Evolutionary conservation across 805 yeast species (phyloP), one percentile per base, ranked within the genome.

Genomic region (Teunomyces aglyptinius): DNA sequence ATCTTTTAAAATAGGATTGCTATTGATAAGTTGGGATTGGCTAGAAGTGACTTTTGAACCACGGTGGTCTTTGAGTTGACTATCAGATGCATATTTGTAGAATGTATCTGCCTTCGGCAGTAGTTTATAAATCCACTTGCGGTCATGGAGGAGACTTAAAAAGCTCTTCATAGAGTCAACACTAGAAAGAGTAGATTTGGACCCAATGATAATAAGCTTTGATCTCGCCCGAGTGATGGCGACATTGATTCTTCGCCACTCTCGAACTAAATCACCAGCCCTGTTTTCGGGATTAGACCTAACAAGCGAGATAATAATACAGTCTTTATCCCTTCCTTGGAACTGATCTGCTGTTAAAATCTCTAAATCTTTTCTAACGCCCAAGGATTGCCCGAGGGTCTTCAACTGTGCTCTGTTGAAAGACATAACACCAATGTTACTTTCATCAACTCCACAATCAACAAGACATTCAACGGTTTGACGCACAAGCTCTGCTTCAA

Each of bases 261-360:
- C 98, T 50, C 78, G 81, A 36, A 94, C 68, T 38, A 94, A 71
- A 24, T 86, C 86, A 0, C 98, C 98, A 1, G 87, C 83, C 34
- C 72, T 74, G 7, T 74, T 70, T 16, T 77, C 77, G 1, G 71
- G 73, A 61, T 91, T 90, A 4, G 96, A 85, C 41, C 96, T 72
- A 3, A 94, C 99, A 55, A 94, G 70, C 0, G 98, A 92, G 2
- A 94, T 87, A 5, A 94, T 82, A 12, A 94, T 81, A 59, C 96
- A 87, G 27, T 89, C 92, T 58, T 92, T 94, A 64, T 94, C 99
- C 46, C 97, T 76, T 0, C 99, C 99, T 67, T 94, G 99, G 58
- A 86, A 92, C 59, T 86, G 89, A 64, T 94, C 99, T 0, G 97
- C 98, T 0, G 99, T 94, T 47, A 92, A 70, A 27, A 88, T 76